Evolutionary conservation across 2,329 filamentous ascomycete species (phyloP), one percentile per base, ranked within the genome.

Genomic region (Aphanoascus verrucosus): DNA sequence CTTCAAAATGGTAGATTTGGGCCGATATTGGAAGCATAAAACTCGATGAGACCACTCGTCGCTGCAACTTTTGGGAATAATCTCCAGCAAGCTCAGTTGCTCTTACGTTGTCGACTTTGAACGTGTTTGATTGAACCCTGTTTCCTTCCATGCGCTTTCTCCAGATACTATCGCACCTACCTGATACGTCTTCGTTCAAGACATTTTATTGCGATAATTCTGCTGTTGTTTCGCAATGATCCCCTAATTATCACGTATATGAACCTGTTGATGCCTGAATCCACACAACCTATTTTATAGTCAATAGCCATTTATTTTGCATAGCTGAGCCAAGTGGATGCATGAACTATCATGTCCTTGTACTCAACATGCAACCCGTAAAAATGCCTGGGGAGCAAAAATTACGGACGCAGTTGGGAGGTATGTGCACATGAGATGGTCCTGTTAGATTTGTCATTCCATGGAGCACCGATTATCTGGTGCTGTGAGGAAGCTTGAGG

Each of bases 1-100:
- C 51, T 51, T 42, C 31, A 58, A 15, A 34, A 20, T 8, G 57
- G 57, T 8, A 7, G 5, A 5, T 55, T 52, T 23, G 57, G 57
- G 6, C 51, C 56, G 4, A 44, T 58, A n/a, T 49, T 58, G 32
- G 20, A 23, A 19, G 23, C 42, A 12, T 48, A 23, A 44, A 2
- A 17, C 9, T 17, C 4, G 17, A 38, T 12, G 14, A 4, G 2
- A 42, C n/a, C 7, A 28, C 12, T 7, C 3, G 23, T 19, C 14
- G 20, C n/a, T 14, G 41, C 41, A 14, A 2, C 12, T 17, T 23
- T 5, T 8, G 5, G 35, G 35, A 3, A n/a, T 3, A n/a, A 41
- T 17, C 17, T 15, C 14, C 38, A 28, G n/a, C n/a, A 28, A 28
- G 3, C 7, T 28, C 23, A 7, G 23, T 3, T 28, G 3, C 23